These are phyloP conservation scores for Physcia stellaris DNA, from an alignment of 495 filamentous ascomycete genomes.

Conservation along the genomic window DNA sequence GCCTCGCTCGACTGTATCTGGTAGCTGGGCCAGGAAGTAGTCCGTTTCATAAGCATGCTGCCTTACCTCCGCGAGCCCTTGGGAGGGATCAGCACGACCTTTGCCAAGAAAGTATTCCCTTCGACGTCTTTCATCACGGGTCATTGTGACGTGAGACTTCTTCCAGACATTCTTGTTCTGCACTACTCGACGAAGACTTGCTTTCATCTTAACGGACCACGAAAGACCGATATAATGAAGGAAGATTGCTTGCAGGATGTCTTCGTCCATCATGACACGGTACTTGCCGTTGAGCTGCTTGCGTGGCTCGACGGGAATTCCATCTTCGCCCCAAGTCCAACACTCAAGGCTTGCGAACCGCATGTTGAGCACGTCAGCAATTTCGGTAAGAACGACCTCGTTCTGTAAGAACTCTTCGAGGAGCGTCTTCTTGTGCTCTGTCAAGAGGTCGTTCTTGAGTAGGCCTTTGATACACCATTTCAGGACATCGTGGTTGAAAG, in stretches of 20 bases:
- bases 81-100: constrained; percentile 10
- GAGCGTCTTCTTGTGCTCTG: constrained; percentile 42
- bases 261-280: constrained; percentile 51
- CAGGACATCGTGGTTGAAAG: constrained; percentile 28
- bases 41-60: constrained; percentile 26
- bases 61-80: constrained; percentile 19
- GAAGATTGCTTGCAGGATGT: constrained; percentile 50
- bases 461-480: constrained; percentile 40
- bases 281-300: constrained; percentile 49
- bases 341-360: constrained; percentile 40
- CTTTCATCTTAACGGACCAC: constrained; percentile 45
- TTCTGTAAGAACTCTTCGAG: constrained; percentile 48
- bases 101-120: constrained; percentile 34
- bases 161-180: constrained; percentile 25
- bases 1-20: constrained; percentile 15
- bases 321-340: constrained; percentile 46
- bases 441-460: constrained; percentile 39
- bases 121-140: constrained; percentile 29
- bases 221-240: constrained; percentile 49
- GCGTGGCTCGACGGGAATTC: constrained; percentile 43
- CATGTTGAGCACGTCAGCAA: constrained; percentile 58
- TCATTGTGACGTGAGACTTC: constrained; percentile 22
- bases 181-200: constrained; percentile 21
- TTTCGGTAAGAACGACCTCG: constrained; percentile 39
- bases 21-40: constrained; percentile 44